Base-by-base conservation (phyloP, 148 eudicot genomes). In the Spergularia marina region DNA sequence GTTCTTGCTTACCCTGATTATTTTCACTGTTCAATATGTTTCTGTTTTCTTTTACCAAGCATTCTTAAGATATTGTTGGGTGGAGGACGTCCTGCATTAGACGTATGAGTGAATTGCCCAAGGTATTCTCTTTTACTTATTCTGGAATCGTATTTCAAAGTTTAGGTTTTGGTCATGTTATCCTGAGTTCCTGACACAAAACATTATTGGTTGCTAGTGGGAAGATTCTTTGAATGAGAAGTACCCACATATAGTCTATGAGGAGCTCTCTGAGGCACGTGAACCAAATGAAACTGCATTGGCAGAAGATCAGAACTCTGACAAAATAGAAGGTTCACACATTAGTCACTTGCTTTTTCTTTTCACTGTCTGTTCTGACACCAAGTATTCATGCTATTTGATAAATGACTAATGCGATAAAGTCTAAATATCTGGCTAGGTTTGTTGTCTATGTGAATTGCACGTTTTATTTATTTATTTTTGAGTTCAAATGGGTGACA, bases 51-150 rank as follows among this genome's bases (percentile, higher is more conserved):
- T 82, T 83, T 55, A 85, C 76, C 51, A 51, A 78, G 58, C 79
- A 9, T 52, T 73, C 14, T 73, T 65, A 73, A 96, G 99, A 92
- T 85, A 89, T 96, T 67, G 99, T 96, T 51, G 99, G 99, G 40
- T 96, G 98, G 98, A 84, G 99, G 84, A 96, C 99, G 52, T 88
- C 99, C 64, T 90, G 92, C 76, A 92, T 96, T 30, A 87, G 99
- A 79, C 94, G 91, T 23, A 80, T 80, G 72, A 84, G 68, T 82
- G 98, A 96, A 79, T 85, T 96, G 83, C 99, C 99, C 15, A 87
- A 91, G 98, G 99, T 96, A 82, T 58, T 40, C 36, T 74, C 70
- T 67, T 75, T 61, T 23, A 60, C 10, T 79, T 72, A 21, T 66
- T 55, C 49, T 80, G 12, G 23, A 52, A 40, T 75, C 73, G 18